Evolutionary conservation across 176 grass and related monocot species (phyloP).

Genomic region (Musa troglodytarum): DNA sequence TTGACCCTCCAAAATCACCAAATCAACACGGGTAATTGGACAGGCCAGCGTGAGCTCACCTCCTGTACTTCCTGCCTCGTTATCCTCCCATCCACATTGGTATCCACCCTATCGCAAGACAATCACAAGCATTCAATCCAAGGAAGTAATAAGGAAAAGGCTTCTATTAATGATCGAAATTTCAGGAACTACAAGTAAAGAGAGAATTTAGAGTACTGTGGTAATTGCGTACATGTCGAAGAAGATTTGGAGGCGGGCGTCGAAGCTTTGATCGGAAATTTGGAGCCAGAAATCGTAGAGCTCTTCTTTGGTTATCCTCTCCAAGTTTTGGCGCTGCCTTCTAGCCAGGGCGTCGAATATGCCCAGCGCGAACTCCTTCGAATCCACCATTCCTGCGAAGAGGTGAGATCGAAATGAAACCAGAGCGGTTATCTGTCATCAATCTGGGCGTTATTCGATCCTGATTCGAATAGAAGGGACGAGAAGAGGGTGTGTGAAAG

Average conservation of each 20-base stretch:
- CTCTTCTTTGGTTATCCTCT: constrained; percentile 88
- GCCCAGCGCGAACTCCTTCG: constrained; percentile 86
- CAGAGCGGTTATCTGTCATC: not conserved
- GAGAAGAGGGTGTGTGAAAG: constrained; percentile 7
- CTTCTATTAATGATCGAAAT: not conserved
- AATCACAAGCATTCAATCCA: not conserved
- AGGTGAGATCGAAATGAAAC: not conserved
- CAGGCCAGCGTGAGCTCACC: constrained; percentile 39
- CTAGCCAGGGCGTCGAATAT: constrained; percentile 92
- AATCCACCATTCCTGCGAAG: constrained; percentile 74
- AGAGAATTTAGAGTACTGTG: not conserved
- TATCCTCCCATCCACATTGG: constrained; percentile 98
- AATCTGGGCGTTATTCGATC: not conserved
- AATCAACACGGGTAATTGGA: not conserved
- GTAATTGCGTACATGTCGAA: constrained; percentile 78
- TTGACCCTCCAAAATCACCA: constrained; percentile 10
- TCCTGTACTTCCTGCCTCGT: constrained; percentile 98
- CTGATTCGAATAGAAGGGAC: not conserved
- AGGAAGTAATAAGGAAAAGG: too few relatives aligned
- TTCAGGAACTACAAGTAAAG: not conserved
- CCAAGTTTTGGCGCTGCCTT: constrained; percentile 56
- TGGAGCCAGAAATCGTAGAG: constrained; percentile 99
- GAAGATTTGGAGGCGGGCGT: constrained; percentile 98
- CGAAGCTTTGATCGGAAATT: constrained; percentile 98
- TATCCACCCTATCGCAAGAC: constrained; percentile 82